A percentile compares a stretch with the other conserved stretches of the same genome.
phyloP scores from a whole-genome alignment of 306 rosid genomes.

The Rosa rugosa region DNA sequence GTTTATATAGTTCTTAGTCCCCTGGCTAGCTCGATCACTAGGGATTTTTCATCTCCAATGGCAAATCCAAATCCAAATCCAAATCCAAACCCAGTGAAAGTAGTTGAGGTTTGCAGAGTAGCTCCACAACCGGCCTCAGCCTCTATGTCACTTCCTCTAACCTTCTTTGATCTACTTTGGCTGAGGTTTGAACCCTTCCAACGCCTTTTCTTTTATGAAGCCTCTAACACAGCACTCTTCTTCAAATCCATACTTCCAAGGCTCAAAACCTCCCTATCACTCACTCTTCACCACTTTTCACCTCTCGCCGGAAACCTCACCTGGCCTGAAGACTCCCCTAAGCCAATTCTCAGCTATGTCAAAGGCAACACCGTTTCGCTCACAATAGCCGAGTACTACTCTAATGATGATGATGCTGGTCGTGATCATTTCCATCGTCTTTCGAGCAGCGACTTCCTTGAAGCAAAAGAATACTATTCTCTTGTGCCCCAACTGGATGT shows the following conservation, averaged over 20 bases:
- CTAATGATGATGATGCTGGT: background rate
- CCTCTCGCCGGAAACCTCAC: constrained; percentile 43
- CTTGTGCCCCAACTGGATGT: background rate
- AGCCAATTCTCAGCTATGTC: constrained; percentile 33
- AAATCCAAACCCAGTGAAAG: background rate
- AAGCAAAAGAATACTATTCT: background rate
- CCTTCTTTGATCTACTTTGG: constrained; percentile 41
- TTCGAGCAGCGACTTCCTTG: background rate
- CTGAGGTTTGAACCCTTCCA: constrained; percentile 33
- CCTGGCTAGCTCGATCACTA: background rate
- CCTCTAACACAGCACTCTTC: background rate
- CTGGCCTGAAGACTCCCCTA: constrained; percentile 36
- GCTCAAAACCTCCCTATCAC: constrained; percentile 49
- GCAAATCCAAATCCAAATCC: background rate
- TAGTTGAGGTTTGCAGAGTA: background rate
- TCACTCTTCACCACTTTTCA: constrained; percentile 43
- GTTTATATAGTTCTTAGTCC: background rate
- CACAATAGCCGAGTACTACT: constrained; percentile 25
- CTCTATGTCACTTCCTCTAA: constrained; percentile 24
- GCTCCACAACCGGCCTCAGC: background rate
- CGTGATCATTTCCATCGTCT: constrained; percentile 16
- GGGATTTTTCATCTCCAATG: background rate
- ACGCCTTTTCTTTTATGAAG: constrained; percentile 39
- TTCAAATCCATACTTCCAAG: too few relatives aligned
- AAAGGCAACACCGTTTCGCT: constrained; percentile 30